These are phyloP conservation scores for Syzygium aqueum DNA, from an alignment of 345 rosid species.

Conservation along the genomic window DNA sequence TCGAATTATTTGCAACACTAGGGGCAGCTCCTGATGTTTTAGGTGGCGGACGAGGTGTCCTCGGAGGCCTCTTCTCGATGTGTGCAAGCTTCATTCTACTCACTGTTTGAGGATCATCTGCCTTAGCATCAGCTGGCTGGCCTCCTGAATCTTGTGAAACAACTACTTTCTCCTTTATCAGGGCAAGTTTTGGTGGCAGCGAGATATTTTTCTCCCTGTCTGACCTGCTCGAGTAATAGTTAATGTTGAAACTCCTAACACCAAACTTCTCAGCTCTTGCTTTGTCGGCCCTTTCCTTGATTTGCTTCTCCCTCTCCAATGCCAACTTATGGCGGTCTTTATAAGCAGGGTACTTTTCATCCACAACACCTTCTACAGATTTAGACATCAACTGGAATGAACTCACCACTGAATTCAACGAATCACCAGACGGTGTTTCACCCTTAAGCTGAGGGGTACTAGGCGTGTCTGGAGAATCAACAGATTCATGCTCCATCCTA, in stretches of 20 bases:
- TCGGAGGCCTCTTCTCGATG: constrained; percentile 80
- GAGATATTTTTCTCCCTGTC: constrained; percentile 12
- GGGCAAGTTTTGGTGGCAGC: constrained; percentile 74
- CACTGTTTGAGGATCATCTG: constrained; percentile 37
- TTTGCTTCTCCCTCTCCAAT: constrained; percentile 76
- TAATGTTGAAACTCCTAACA: constrained; percentile 2
- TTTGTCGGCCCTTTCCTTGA: constrained; percentile 72
- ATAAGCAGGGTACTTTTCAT: constrained; percentile 87
- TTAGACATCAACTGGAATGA: constrained; percentile 92
- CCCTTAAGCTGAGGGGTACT: constrained; percentile 48
- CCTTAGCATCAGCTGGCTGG: constrained; percentile 44
- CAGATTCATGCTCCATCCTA: constrained; percentile 43
- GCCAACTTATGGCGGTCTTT: constrained; percentile 92
- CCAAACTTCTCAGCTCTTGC: constrained; percentile 73
- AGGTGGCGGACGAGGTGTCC: constrained; percentile 88
- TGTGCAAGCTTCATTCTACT: constrained; percentile 67
- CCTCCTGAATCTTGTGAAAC: constrained; percentile 29
- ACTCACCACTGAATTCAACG: constrained; percentile 52
- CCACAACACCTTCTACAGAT: constrained; percentile 64
- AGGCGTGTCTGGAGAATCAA: constrained; percentile 53
- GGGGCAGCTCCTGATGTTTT: constrained; percentile 33
- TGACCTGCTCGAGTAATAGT: neutral
- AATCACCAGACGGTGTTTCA: constrained; percentile 37
- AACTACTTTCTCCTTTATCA: constrained; percentile 54
- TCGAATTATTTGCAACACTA: constrained; percentile 13